Conservation (phyloP, 805 yeast genomes). For the Scheffersomyces lignosus region DNA sequence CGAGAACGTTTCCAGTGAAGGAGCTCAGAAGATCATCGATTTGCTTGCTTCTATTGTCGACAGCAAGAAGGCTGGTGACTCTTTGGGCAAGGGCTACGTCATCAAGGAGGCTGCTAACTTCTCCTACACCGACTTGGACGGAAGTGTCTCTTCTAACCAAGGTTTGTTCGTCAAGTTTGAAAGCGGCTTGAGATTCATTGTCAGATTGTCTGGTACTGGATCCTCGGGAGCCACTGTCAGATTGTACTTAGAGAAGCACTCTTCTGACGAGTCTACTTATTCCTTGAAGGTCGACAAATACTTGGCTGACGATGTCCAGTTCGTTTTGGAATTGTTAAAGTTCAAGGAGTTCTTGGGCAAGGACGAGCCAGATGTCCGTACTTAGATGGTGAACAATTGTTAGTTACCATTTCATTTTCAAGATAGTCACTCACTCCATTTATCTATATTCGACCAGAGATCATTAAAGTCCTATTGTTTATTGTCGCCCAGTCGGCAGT, state of each 20-base stretch:
- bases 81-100: constrained; percentile 46
- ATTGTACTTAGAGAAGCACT: constrained; percentile 84
- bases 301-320: constrained; percentile 59
- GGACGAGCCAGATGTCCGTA: constrained; percentile 85
- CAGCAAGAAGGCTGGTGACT: constrained; percentile 44
- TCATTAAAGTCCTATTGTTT: too few species aligned
- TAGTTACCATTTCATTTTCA: too few species aligned
- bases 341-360: constrained; percentile 76
- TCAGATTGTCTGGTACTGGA: constrained; percentile 95
- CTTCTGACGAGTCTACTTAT: constrained; percentile 54
- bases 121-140: constrained; percentile 91
- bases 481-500: too few species aligned
- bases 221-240: constrained; percentile 97
- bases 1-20: constrained; percentile 76
- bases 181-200: constrained; percentile 81
- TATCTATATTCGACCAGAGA: too few species aligned
- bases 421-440: too few species aligned
- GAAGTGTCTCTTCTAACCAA: constrained; percentile 83
- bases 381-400: constrained; percentile 48
- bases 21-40: constrained; percentile 68
- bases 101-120: constrained; percentile 84
- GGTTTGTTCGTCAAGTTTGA: constrained; percentile 82
- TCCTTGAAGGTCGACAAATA: constrained; percentile 61
- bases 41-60: constrained; percentile 36
- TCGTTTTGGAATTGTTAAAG: constrained; percentile 66